A percentile compares a stretch with the other conserved stretches of the same genome.
Evolutionary conservation across 2,329 filamentous ascomycete genomes (phyloP).

Genomic region (Fusarium sp.): DNA sequence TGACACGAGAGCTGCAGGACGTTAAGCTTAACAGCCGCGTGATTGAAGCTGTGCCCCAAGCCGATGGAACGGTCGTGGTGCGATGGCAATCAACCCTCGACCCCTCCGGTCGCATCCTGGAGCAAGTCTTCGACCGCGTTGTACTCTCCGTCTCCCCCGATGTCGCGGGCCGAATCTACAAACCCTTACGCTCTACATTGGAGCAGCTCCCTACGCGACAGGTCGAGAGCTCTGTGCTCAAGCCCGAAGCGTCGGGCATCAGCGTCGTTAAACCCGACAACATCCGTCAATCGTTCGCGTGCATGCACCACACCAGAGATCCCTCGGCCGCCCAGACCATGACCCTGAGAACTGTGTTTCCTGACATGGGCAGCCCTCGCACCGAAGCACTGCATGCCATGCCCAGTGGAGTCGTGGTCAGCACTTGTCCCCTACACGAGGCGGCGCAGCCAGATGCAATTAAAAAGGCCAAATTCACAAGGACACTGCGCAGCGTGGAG

Average conservation of each 20-base stretch:
- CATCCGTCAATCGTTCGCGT: conserved; percentile 20
- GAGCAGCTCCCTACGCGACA: conserved; percentile 59
- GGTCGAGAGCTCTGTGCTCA: conserved; percentile 61
- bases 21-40: conserved; percentile 57
- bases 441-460: conserved; percentile 55
- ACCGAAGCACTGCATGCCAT: conserved; percentile 67
- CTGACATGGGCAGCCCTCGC: conserved; percentile 40
- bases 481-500: conserved; percentile 62
- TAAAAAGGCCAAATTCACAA: conserved; percentile 61
- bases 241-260: conserved; percentile 6
- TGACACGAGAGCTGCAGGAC: conserved; percentile 54
- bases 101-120: conserved; percentile 13
- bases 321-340: conserved; percentile 49
- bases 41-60: conserved; percentile 47
- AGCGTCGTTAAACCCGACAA: conserved; percentile 16
- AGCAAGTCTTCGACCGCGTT: conserved; percentile 62
- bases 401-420: conserved; percentile 63
- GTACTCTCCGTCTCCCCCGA: conserved; percentile 67
- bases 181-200: conserved; percentile 54
- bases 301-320: conserved; percentile 47
- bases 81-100: conserved; percentile 49
- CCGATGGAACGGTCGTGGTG: conserved; percentile 45
- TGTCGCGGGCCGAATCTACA: conserved; percentile 61
- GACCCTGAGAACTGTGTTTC: conserved; percentile 52
- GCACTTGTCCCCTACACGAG: conserved; percentile 59